Evolutionary conservation across 1,139 yeast genomes (phyloP), one percentile per base, ranked within the genome.

Genomic region (Martiniozyma asiatica): DNA sequence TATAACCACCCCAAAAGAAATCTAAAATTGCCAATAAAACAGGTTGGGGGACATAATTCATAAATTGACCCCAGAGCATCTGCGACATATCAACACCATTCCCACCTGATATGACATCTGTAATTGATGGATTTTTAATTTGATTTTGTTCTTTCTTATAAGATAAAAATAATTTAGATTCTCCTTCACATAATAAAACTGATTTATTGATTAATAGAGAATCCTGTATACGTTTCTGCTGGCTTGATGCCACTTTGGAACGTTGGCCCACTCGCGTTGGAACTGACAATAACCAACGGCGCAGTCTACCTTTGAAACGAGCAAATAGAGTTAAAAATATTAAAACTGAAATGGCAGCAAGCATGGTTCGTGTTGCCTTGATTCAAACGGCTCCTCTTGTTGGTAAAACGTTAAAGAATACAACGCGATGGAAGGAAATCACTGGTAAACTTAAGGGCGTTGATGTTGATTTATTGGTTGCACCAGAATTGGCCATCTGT

Each of bases 401-500:
- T 1, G 89, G 85, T 1, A 62, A 66, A 26, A 48, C 77, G 1
- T 68, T 65, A 25, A 61, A 62, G 24, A 81, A 80, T 44, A 59
- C 67, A 7, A 48, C n/a, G 55, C 6, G 60, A 66, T 27, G 73
- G 80, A 8, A 49, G 55, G 13, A 31, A 40, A n/a, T 49, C 73
- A 19, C 47, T 68, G 12, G 55, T 54, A 7, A 34, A 42, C 14
- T 43, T 50, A 37, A 44, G 51, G 20, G 16, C 30, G 11, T 15
- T 29, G 11, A 35, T n/a, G 63, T 71, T 1, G 85, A 82, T 48
- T 43, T 85, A 16, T 52, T 85, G 6, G 68, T 87, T 2, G 61
- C 87, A 11, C 94, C 96, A 0, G 96, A 87, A 47, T 56, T 85
- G 33, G 87, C 94, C 0, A 56, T 87, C 15, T 79, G 94, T 0